These are phyloP conservation scores for Entomortierella lignicola DNA, from an alignment of 192 early-diverging fungal species.

Conservation along the genomic window DNA sequence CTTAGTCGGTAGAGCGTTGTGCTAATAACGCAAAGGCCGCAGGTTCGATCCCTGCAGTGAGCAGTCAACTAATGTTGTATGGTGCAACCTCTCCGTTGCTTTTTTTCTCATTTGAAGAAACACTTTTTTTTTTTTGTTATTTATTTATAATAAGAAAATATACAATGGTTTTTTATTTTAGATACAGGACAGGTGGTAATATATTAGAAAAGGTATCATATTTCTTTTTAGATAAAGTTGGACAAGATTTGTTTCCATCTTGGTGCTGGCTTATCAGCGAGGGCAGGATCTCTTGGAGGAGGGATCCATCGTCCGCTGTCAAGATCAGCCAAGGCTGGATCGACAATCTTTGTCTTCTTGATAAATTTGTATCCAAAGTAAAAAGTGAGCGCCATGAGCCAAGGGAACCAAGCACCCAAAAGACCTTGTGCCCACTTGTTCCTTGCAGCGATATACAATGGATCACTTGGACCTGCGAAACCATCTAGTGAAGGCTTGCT, in stretches of 20 bases:
- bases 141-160: too few relatives aligned
- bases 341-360: conserved; percentile 72
- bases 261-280: conserved; percentile 6
- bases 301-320: conserved; percentile 52
- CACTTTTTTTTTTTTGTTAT: too few relatives aligned
- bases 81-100: too few relatives aligned
- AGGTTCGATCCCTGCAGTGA: conserved; percentile 73
- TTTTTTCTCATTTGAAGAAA: too few relatives aligned
- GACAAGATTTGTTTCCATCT: conserved; percentile 22
- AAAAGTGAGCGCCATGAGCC: conserved; percentile 71
- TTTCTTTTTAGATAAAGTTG: conserved; percentile 22
- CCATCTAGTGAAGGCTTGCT: background rate
- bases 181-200: too few relatives aligned
- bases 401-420: conserved; percentile 72
- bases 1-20: conserved; percentile 76
- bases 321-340: conserved; percentile 70
- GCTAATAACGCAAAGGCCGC: conserved; percentile 75
- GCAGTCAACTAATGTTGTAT: too few relatives aligned
- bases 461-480: conserved; percentile 10
- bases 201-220: too few relatives aligned
- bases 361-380: conserved; percentile 73
- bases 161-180: too few relatives aligned
- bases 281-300: background rate
- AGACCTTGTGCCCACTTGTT: conserved; percentile 62
- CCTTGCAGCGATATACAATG: conserved; percentile 12